These are phyloP conservation scores for Solanum sejunctum DNA, from an alignment of 257 asterid species.

Conservation along the genomic window DNA sequence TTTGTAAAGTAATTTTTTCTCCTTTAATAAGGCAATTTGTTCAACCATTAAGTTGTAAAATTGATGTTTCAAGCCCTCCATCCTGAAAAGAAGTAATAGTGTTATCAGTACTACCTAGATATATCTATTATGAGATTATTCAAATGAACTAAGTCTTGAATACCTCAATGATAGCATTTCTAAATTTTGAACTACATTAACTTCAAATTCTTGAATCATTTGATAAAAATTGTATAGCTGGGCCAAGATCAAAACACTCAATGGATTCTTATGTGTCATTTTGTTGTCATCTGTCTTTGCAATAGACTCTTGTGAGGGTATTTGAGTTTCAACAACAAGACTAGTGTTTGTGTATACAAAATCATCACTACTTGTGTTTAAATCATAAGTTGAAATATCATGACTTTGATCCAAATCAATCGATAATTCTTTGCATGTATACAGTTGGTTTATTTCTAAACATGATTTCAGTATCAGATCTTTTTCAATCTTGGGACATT, in stretches of 20 bases:
- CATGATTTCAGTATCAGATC: slow-evolving; percentile 26
- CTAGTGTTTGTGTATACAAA: background rate
- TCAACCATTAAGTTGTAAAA: slow-evolving; percentile 15
- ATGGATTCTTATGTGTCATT: background rate
- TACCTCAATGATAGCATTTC: slow-evolving; percentile 48
- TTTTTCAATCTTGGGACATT: slow-evolving; percentile 26
- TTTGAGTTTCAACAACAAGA: slow-evolving; percentile 1
- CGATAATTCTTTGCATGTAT: too few species aligned
- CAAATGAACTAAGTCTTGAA: background rate
- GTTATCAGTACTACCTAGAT: background rate
- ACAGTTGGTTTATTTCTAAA: slow-evolving; percentile 5
- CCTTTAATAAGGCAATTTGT: slow-evolving; percentile 19
- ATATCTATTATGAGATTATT: background rate
- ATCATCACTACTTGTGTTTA: background rate
- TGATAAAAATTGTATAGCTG: slow-evolving; percentile 16
- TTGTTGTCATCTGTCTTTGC: slow-evolving; percentile 3
- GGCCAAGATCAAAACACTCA: slow-evolving; percentile 5
- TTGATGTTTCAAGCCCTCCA: slow-evolving; percentile 31
- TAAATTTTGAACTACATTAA: slow-evolving; percentile 17
- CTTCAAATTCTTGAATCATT: slow-evolving; percentile 25
- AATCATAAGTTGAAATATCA: background rate
- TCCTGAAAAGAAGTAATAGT: slow-evolving; percentile 18
- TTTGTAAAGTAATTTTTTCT: slow-evolving; percentile 37
- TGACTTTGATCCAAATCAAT: too few species aligned
- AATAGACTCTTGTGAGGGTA: background rate